Evolutionary conservation across 2,329 filamentous ascomycete species (phyloP).

Genomic region (Plectosphaerella sp.): DNA sequence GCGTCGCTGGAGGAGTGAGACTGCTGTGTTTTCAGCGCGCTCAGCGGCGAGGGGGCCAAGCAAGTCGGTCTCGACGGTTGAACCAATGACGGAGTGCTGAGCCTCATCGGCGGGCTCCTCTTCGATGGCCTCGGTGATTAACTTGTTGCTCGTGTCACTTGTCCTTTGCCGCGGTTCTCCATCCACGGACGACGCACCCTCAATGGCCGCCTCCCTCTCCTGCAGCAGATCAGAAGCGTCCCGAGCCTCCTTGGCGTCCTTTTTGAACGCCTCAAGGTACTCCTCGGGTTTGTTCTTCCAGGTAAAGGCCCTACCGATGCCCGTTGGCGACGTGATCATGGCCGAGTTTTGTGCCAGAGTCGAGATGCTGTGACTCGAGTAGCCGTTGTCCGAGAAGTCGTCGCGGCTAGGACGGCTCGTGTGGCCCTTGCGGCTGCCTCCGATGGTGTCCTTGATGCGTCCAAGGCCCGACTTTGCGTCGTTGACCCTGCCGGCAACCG

Average conservation of each 20-base stretch:
- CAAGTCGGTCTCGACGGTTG: slow-evolving; percentile 55
- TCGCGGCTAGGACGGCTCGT: slow-evolving; percentile 52
- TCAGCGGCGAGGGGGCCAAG: slow-evolving; percentile 48
- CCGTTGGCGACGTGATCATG: slow-evolving; percentile 27
- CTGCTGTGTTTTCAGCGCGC: slow-evolving; percentile 34
- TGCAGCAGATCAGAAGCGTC: neutral
- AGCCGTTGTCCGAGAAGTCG: slow-evolving; percentile 36
- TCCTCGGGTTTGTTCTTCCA: slow-evolving; percentile 63
- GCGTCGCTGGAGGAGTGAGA: slow-evolving; percentile 56
- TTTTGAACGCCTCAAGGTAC: slow-evolving; percentile 31
- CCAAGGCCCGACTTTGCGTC: slow-evolving; percentile 80
- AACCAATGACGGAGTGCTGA: slow-evolving; percentile 32
- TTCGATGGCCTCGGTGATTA: slow-evolving; percentile 2
- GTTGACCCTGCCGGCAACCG: slow-evolving; percentile 71
- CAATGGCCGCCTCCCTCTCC: neutral
- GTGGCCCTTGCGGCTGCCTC: slow-evolving; percentile 52
- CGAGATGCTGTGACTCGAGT: slow-evolving; percentile 27
- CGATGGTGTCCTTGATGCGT: slow-evolving; percentile 81
- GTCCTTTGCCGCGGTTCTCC: neutral
- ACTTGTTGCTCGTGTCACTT: neutral
- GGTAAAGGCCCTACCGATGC: slow-evolving; percentile 49
- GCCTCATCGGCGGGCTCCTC: slow-evolving; percentile 23
- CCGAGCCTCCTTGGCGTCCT: slow-evolving; percentile 7
- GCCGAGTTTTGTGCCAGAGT: slow-evolving; percentile 30
- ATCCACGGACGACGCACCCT: slow-evolving; percentile 4